Percentiles rank a stretch among this genome's conserved stretches.
phyloP scores from a whole-genome alignment of 192 early-diverging fungal species.

The Coemansia sp. region DNA sequence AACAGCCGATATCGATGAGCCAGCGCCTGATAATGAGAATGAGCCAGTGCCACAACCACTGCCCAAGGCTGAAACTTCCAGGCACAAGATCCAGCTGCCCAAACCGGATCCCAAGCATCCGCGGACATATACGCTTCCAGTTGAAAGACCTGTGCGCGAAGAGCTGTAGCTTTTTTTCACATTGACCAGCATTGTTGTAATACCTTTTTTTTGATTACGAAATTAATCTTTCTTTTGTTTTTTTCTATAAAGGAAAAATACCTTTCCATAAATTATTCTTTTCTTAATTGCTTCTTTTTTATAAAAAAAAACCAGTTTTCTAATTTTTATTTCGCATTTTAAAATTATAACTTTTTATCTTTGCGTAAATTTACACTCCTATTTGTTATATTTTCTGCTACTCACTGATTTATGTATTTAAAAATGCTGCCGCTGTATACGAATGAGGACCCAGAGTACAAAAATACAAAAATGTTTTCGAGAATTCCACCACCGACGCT shows the following conservation, averaged over 20 bases:
- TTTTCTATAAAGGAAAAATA: too few species aligned
- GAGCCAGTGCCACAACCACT: background rate
- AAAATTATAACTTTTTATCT: too few species aligned
- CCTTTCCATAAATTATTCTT: too few species aligned
- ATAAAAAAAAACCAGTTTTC: too few species aligned
- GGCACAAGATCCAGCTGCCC: conserved; percentile 7
- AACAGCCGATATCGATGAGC: too few species aligned
- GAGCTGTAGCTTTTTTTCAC: conserved; percentile 12
- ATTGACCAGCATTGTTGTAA: too few species aligned
- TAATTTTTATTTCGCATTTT: too few species aligned
- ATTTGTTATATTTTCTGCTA: background rate
- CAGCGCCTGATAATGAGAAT: too few species aligned
- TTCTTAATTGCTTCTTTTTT: too few species aligned
- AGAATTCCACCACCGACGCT: conserved; percentile 33
- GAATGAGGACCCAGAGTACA: conserved; percentile 34
- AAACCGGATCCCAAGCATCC: background rate
- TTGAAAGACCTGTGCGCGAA: conserved; percentile 14
- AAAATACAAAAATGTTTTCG: conserved; percentile 16
- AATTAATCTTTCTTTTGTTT: too few species aligned
- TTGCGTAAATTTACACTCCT: background rate
- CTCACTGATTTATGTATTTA: background rate
- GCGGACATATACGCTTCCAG: conserved; percentile 14
- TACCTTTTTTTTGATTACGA: too few species aligned
- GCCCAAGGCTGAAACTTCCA: background rate
- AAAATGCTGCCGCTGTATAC: conserved; percentile 21